A percentile compares a stretch with the other conserved stretches of the same genome.
Evolutionary conservation across 805 yeast species (phyloP).

Genomic region (Pichia nakasei): DNA sequence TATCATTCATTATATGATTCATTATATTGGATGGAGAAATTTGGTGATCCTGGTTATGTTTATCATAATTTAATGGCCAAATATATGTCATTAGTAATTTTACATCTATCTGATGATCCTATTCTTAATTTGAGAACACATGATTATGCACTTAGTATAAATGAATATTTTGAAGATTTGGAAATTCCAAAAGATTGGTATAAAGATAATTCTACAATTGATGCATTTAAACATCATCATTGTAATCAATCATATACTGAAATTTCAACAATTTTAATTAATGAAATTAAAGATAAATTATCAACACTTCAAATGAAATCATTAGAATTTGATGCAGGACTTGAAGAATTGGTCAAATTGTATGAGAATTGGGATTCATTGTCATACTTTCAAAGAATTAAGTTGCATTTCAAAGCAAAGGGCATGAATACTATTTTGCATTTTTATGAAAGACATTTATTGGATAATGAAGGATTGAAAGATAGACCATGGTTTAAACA

Average conservation of each 20-base stretch:
- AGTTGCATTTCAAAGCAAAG: conserved; percentile 18
- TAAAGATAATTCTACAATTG: not conserved
- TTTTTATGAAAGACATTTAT: conserved; percentile 37
- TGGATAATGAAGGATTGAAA: conserved; percentile 39
- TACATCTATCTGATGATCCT: conserved; percentile 41
- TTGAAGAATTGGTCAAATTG: conserved; percentile 15
- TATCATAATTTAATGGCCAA: conserved; percentile 50
- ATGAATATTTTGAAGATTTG: conserved; percentile 36
- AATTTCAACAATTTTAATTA: conserved; percentile 14
- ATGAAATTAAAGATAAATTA: conserved; percentile 23
- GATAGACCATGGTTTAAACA: conserved; percentile 52
- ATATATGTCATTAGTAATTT: conserved; percentile 39
- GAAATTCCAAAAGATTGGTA: conserved; percentile 21
- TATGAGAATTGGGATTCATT: conserved; percentile 19
- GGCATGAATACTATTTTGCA: conserved; percentile 32
- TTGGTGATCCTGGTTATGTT: conserved; percentile 55
- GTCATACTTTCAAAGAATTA: conserved; percentile 20
- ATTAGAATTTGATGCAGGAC: conserved; percentile 20
- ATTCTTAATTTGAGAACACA: conserved; percentile 33
- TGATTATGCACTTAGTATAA: conserved; percentile 47
- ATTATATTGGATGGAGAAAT: conserved; percentile 56
- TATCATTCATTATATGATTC: conserved; percentile 74
- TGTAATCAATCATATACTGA: not conserved
- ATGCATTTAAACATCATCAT: not conserved
- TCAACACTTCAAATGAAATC: conserved; percentile 17